phyloP scores from a whole-genome alignment of 1,284 basidiomycete genomes.

The Tilletia walkeri region DNA sequence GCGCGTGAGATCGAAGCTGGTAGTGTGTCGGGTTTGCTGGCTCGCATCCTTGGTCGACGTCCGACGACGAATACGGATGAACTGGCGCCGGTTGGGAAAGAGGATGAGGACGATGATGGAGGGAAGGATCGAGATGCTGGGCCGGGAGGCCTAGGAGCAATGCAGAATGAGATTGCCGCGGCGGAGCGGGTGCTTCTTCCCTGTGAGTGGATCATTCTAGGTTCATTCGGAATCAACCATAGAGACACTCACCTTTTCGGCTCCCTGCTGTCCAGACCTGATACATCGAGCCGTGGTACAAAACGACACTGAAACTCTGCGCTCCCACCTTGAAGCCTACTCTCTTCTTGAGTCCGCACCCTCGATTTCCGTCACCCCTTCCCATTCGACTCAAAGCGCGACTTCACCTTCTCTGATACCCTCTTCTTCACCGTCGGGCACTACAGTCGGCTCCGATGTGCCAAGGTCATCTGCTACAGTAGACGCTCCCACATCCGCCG shows the following conservation, averaged over 20 bases:
- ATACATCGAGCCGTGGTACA: slow-evolving; percentile 32
- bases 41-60: background rate
- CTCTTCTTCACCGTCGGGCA: too few relatives aligned
- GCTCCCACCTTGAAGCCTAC: slow-evolving; percentile 36
- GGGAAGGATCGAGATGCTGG: background rate
- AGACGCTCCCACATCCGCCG: too few relatives aligned
- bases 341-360: slow-evolving; percentile 17
- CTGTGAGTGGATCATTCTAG: background rate
- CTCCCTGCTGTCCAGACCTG: slow-evolving; percentile 20
- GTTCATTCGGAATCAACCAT: too few relatives aligned
- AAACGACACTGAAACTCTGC: slow-evolving; percentile 30
- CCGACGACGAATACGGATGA: slow-evolving; percentile 13
- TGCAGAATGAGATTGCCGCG: background rate
- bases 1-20: slow-evolving; percentile 24
- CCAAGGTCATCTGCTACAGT: too few relatives aligned
- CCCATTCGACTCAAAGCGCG: too few relatives aligned
- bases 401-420: too few relatives aligned
- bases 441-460: too few relatives aligned
- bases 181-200: slow-evolving; percentile 5
- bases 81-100: background rate
- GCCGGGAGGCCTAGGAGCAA: background rate
- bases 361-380: background rate
- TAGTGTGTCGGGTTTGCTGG: slow-evolving; percentile 21
- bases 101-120: background rate
- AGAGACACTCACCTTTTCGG: background rate